Evolutionary conservation across 225 moss, liverwort and hornwort genomes (phyloP), one percentile per base, ranked within the genome.

Genomic region (Sphagnum tenellum): DNA sequence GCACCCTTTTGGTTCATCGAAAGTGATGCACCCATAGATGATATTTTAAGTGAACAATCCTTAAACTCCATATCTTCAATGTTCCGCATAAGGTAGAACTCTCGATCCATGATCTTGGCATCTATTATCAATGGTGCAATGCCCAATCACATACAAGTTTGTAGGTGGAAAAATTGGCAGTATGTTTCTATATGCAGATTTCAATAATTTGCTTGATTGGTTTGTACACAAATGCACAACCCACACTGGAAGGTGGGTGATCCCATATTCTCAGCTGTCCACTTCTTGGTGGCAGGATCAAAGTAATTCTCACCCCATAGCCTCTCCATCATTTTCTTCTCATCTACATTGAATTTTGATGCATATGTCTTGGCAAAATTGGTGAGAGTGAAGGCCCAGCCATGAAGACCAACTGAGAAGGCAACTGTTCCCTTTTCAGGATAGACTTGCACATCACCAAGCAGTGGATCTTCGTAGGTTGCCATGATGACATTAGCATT

Each of bases 291-390:
- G 3, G 78, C 72, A 0, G 91, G 82, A 61, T 94, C 91, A 11
- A 94, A 94, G 10, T 9, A 94, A 72, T 94, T 94, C 83, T 94
- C 94, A 2, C 94, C 94, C 94, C 94, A 94, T 4, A 94, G 71
- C 75, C 91, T 81, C 66, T 90, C 94, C 94, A 94, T 90, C 91
- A 94, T 94, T 74, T 87, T 94, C 77, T 89, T 91, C 83, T 82
- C 86, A 29, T 77, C 86, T 75, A 82, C 78, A 48, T 78, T 78
- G 48, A 86, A 86, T 74, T 69, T 82, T 3, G 73, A 75, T 0
- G 81, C 81, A 67, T 82, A 86, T 82, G 82, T 86, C 79, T 86
- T 86, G 2, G 81, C 82, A 51, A 86, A 86, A 70, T 77, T 82
- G 45, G 86, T 82, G 70, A 86, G 55, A 1, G 86, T 86, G 71